Conservation (phyloP, 176 grass and related monocot species). For the Dendrocalamus sinicus region DNA sequence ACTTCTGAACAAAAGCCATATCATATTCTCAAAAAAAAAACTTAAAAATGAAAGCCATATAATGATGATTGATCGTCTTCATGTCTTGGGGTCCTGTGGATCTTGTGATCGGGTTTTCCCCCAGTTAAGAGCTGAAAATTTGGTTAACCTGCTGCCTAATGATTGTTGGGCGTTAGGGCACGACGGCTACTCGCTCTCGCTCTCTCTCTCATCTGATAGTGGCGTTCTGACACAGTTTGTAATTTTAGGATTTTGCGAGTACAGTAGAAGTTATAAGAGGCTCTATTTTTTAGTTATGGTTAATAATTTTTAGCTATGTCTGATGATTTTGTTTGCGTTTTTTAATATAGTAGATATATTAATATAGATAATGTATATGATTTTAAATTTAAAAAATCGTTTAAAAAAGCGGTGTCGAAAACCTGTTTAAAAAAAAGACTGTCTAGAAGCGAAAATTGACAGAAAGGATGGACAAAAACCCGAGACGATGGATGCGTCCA, state of each 20-base stretch:
- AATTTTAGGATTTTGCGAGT: neutral
- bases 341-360: too few relatives aligned
- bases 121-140: constrained; percentile 40
- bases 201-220: too few relatives aligned
- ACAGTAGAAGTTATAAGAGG: neutral
- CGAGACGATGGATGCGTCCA: neutral
- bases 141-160: constrained; percentile 15
- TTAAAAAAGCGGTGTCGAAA: too few relatives aligned
- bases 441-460: too few relatives aligned
- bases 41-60: neutral
- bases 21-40: neutral
- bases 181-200: too few relatives aligned
- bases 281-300: too few relatives aligned
- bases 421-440: too few relatives aligned
- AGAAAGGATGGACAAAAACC: too few relatives aligned
- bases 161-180: constrained; percentile 19
- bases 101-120: neutral
- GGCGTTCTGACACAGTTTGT: neutral
- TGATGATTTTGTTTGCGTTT: too few relatives aligned
- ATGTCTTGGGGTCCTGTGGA: neutral
- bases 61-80: neutral
- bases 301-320: too few relatives aligned
- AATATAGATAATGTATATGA: too few relatives aligned
- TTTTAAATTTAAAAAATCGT: too few relatives aligned
- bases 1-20: neutral